Evolutionary conservation across 1,284 basidiomycete species (phyloP), one percentile per base, ranked within the genome.

Genomic region (Cystobasidium pallidum): DNA sequence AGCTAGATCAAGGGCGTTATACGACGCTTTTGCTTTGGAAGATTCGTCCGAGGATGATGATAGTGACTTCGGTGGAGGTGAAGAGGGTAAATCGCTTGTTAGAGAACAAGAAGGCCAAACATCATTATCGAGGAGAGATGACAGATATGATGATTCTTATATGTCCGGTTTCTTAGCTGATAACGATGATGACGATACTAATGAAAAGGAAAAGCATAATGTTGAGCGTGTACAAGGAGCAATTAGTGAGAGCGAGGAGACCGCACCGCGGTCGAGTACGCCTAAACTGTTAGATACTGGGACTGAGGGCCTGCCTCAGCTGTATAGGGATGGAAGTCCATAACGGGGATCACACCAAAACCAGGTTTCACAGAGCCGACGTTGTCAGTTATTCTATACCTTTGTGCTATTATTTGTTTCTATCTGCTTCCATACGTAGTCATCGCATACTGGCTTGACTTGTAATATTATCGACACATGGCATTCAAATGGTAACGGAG

Each of bases 21-120:
- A 82, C 75, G 79, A 82, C 67, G 82, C 82, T 1, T 82, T 82
- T 74, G 80, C 77, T 49, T 30, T 79, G 30, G 66, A 70, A 8
- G 68, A 75, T 28, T 77, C 77, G 30, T 79, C 79, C 4, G 79
- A 77, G 26, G 79, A 80, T 21, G 79, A 80, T n/a, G 81, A 80
- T 6, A 49, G 62, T 36, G 49, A 61, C 6, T 26, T 61, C 6
- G 43, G 43, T 21, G 59, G 26, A 39, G 67, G 32, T 2, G 43
- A 62, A 41, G 67, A 70, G 24, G 39, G 67, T 3, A 55, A 36
- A 54, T 43, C 41, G 15, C 58, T 70, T 3, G 58, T 70, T 36
- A 41, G 21, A 34, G 55, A 45, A 17, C 21, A 43, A 49, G 19
- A 34, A n/a, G 62, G 26, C 7, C 8, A 28, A 43, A 26, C 17